Evolutionary conservation across 164 flowering plant species (phyloP), one percentile per base, ranked within the genome.

Genomic region (Aristolochia fimbriata): DNA sequence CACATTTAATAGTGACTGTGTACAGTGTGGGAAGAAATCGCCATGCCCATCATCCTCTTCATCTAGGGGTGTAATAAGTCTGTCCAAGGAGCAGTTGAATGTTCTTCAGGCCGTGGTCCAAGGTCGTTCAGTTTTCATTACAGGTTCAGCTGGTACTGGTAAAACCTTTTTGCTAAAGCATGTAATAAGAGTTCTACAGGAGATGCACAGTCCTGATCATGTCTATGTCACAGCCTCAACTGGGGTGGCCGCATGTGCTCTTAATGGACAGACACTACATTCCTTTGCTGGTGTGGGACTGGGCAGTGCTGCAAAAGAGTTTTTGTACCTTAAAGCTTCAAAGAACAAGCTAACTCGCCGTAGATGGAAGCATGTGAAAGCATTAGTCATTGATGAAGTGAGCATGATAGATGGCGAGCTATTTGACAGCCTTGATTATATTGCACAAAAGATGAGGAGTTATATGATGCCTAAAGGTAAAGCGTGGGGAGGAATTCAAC

Each of bases 401-500:
- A 83, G 88, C 58, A 82, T 86, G 87, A 64, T 86, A 12, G 74
- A 76, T 57, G 76, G 70, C 4, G 67, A 68, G 9, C 59, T 78
- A 23, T 80, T 86, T 31, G 83, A 82, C 1, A 62, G 54, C 17
- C 77, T 81, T 25, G 81, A 77, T 22, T 73, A 21, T 59, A 68
- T 86, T 59, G 87, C 92, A 0, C 57, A 74, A 31, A 55, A 11
- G 37, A 31, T 74, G 0, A 60, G 78, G 49, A 14, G 15, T 6
- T 20, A 27, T 16, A 2, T 7, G 30, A 1, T 43, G 12, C 43
- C 22, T 11, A 27, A 23, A 20, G 12, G 15, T 17, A 21, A 55
- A 49, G 61, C 63, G 4, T 86, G 88, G 92, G 88, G 92, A 47
- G 88, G 93, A 22, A 72, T 82, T 47, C 85, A 82, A 62, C 68